These are phyloP conservation scores for Clonostachys sp. DNA, from an alignment of 2,329 filamentous ascomycete species.

Conservation along the genomic window DNA sequence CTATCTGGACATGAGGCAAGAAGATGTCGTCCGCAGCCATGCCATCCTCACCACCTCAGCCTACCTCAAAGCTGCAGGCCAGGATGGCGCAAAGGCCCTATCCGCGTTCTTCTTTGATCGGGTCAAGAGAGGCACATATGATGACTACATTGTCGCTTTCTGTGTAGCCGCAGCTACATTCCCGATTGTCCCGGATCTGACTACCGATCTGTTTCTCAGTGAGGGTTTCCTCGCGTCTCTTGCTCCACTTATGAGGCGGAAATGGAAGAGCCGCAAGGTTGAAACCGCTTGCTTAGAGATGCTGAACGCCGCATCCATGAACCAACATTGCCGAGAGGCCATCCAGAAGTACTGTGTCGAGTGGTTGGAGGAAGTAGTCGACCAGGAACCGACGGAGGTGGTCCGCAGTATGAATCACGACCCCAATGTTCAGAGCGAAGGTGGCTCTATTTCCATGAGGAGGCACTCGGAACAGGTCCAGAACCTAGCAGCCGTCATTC, in stretches of 20 bases:
- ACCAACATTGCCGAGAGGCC: constrained; percentile 74
- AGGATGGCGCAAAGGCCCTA: constrained; percentile 66
- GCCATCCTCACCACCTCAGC: constrained; percentile 79
- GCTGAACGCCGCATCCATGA: constrained; percentile 87
- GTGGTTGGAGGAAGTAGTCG: constrained; percentile 83
- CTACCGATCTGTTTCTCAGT: constrained; percentile 75
- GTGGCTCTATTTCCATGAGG: constrained; percentile 55
- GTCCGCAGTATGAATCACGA: constrained; percentile 44
- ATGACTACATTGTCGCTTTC: constrained; percentile 87
- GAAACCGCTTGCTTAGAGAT: constrained; percentile 85
- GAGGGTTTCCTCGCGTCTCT: constrained; percentile 81
- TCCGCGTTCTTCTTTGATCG: constrained; percentile 70
- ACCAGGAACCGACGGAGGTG: constrained; percentile 59
- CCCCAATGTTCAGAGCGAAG: constrained; percentile 52
- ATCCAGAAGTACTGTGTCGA: constrained; percentile 80
- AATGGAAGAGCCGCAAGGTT: constrained; percentile 79
- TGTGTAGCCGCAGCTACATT: constrained; percentile 89
- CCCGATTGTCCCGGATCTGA: constrained; percentile 74
- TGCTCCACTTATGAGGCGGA: constrained; percentile 70
- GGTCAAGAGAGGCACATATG: constrained; percentile 70
- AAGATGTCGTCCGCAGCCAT: constrained; percentile 70
- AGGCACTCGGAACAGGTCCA: constrained; percentile 58
- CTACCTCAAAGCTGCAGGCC: constrained; percentile 72
- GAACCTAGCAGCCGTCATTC: constrained; percentile 66
- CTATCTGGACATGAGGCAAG: constrained; percentile 79